Evolutionary conservation across 257 asterid species (phyloP).

Genomic region (Solanum sejunctum): DNA sequence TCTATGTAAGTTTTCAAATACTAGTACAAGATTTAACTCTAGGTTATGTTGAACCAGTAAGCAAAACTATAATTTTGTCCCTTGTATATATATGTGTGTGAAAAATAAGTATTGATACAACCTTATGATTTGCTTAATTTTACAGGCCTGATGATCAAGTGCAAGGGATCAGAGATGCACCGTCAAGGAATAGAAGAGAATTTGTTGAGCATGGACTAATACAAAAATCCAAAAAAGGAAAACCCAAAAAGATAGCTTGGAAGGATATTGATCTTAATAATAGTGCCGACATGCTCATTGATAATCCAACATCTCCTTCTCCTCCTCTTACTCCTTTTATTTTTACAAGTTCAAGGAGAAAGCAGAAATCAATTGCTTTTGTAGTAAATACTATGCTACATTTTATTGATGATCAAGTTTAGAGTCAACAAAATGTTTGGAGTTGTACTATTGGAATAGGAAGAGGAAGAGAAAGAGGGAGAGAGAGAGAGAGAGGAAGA

Average conservation of each 20-base stretch:
- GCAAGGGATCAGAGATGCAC: not conserved
- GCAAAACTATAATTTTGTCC: not conserved
- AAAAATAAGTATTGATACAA: not conserved
- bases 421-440: not conserved
- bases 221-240: not conserved
- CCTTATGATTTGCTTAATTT: not conserved
- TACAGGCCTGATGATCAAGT: conserved; percentile 5
- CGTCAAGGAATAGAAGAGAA: not conserved
- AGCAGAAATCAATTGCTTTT: conserved; percentile 8
- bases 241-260: not conserved
- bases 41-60: no score
- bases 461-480: not conserved
- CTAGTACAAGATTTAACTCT: not conserved
- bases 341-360: not conserved
- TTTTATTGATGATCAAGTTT: not conserved
- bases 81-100: not conserved
- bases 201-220: not conserved
- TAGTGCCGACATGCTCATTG: not conserved
- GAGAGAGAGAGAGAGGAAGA: not conserved
- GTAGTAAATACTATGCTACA: not conserved
- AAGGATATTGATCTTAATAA: not conserved
- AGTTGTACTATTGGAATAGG: not conserved
- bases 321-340: not conserved
- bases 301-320: not conserved
- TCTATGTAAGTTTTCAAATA: not conserved